Evolutionary conservation across 148 eudicot genomes (phyloP), one percentile per base, ranked within the genome.

Genomic region (Vaccinium corymbosum): DNA sequence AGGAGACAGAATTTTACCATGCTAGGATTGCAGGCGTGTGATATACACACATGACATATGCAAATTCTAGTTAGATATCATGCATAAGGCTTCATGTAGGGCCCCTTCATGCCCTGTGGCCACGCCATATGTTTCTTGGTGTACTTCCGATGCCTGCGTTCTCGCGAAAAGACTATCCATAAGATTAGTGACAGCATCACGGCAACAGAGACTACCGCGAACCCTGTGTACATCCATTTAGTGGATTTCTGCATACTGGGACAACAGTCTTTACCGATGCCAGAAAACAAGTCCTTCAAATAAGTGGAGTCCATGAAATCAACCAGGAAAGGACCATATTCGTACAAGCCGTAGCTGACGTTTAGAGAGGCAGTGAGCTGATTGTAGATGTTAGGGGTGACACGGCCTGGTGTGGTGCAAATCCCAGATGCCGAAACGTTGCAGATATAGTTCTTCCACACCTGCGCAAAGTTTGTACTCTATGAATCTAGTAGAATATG

Each of bases 141-240:
- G 57, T 59, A 82, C 70, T 71, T 83, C 7, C 90, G 80, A 46
- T 83, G 89, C 72, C 83, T 84, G 55, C 87, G 73, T 15, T 89
- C 84, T 19, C 85, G 66, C 1, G 80, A 89, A 46, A 76, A 89
- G 6, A 90, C 27, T 19, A 90, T 66, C 92, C 92, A 90, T 32
- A 87, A 66, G 6, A 87, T 42, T n/a, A 87, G 46, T 10, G 92
- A 90, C 38, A 87, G 27, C 90, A 89, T 85, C 17, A 89, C 73
- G 0, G 80, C 74, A 16, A 46, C 66, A 35, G 92, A 86, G 7
- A 86, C 85, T 17, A 75, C 3, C 0, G 75, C 74, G 71, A 90
- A 83, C 17, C 89, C 89, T 1, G 17, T n/a, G 50, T 89, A 87
- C 12, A 83, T 87, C 89, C 88, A 87, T 53, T 68, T 38, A 56